Conservation (phyloP, 148 eudicot genomes). For the Spergularia marina region DNA sequence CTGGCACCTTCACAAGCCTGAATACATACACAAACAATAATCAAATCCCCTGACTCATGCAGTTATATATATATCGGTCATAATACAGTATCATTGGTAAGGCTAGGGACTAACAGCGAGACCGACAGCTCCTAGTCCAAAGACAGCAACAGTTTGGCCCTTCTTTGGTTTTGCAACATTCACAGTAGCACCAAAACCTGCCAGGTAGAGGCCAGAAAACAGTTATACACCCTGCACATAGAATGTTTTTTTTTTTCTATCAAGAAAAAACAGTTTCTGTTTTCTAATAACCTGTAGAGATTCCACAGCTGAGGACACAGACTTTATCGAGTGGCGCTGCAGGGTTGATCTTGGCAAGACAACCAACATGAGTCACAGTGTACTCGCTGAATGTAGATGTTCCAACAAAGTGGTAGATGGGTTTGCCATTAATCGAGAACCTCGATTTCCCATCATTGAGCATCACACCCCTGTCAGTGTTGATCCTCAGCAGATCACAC, state of each 20-base stretch:
- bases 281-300: constrained; percentile 48
- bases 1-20: constrained; percentile 66
- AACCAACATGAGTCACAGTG: constrained; percentile 60
- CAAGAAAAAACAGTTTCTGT: not conserved
- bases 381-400: constrained; percentile 74
- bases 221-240: not conserved
- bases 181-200: constrained; percentile 72
- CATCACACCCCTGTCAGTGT: constrained; percentile 71
- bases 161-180: constrained; percentile 77
- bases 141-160: constrained; percentile 70
- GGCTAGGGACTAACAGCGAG: constrained; percentile 53
- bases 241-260: not conserved
- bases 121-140: constrained; percentile 80
- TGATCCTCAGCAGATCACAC: constrained; percentile 72
- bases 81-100: not conserved
- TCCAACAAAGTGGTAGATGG: constrained; percentile 62
- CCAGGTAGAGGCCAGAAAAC: not conserved
- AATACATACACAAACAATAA: not conserved
- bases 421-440: constrained; percentile 57
- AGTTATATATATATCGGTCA: not conserved
- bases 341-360: constrained; percentile 68
- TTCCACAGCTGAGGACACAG: constrained; percentile 72
- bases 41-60: not conserved
- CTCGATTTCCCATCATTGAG: constrained; percentile 49
- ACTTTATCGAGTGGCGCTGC: constrained; percentile 80